Base-by-base conservation (phyloP, 2,329 filamentous ascomycete genomes). In the Calonectria multiphialidica region DNA sequence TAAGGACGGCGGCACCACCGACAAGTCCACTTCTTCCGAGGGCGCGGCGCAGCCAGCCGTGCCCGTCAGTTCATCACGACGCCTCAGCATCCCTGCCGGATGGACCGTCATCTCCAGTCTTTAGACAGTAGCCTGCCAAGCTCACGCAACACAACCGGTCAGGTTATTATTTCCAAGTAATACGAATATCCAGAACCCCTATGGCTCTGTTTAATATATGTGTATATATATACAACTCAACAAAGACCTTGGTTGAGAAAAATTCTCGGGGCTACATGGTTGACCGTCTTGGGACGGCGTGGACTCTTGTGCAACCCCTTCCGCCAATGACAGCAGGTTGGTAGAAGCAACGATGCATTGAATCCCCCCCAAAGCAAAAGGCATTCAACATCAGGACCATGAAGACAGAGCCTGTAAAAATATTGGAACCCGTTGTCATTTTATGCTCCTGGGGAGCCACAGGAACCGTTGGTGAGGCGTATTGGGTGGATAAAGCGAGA, bases 351-450 rank as follows among this genome's bases (percentile, higher is more conserved):
- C n/a, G n/a, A 21, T 47, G n/a, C 6, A 23, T n/a, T 10, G 5
- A 13, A 25, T 21, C 13, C 66, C 64, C 64, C 2, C 65, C 69
- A 28, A 68, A 68, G 23, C 69, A 71, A 16, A 68, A 71, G 30
- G 69, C 69, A 2, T 68, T 71, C 37, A 68, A 68, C n/a, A 42
- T 59, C 5, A 37, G 15, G 35, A 68, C 69, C 10, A 71, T 68
- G 66, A 66, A 47, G 50, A 72, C 66, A 4, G 70, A 72, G 18
- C 66, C 66, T 3, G 40, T 72, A 16, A 70, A 70, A 21, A 37
- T 16, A n/a, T 7, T 69, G 55, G 66, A 33, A 37, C 16, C 66
- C 66, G 3, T 55, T 70, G 42, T 49, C 37, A 18, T 71, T 71
- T 18, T 70, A 66, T 10, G 35, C 35, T 13, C 33, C 44, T 13